A percentile compares a stretch with the other conserved stretches of the same genome.
These are phyloP conservation scores for Mallotus nudiflorus DNA, from an alignment of 345 rosid species.

Conservation along the genomic window DNA sequence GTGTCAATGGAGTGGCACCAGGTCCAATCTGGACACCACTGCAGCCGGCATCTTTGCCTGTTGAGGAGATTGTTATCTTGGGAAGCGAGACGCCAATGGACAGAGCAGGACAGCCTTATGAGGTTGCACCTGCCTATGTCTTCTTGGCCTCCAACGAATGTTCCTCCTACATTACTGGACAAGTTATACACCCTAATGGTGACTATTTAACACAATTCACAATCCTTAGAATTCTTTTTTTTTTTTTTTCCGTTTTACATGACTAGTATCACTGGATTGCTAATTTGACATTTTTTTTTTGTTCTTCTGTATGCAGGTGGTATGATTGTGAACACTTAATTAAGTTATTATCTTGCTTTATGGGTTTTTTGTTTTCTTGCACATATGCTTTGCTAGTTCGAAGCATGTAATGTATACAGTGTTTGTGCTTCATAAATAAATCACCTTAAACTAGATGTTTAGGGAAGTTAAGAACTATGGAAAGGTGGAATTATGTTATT, in stretches of 20 bases:
- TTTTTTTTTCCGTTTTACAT: no score
- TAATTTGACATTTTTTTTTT: not conserved
- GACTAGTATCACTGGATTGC: no score
- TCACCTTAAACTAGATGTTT: no score
- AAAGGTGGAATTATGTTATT: no score
- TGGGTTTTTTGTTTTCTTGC: no score
- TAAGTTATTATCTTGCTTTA: not conserved
- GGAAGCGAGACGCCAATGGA: not conserved
- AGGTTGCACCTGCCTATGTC: not conserved
- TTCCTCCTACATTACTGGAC: conserved; percentile 5
- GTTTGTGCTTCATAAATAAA: no score
- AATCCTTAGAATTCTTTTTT: no score
- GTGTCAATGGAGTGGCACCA: conserved; percentile 1
- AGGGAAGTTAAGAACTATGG: no score
- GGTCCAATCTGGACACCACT: not conserved
- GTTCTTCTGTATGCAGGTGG: not conserved
- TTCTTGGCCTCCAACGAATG: conserved; percentile 3
- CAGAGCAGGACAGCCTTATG: not conserved
- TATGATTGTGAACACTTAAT: not conserved
- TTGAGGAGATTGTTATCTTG: not conserved
- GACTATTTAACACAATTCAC: no score
- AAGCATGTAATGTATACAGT: no score
- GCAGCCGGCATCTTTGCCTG: conserved; percentile 6
- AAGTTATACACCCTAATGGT: conserved; percentile 5
- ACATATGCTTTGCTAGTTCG: no score